Percentiles rank a stretch among this genome's conserved stretches.
These are phyloP conservation scores for Talinum fruticosum DNA, from an alignment of 148 eudicot genomes.

Conservation along the genomic window DNA sequence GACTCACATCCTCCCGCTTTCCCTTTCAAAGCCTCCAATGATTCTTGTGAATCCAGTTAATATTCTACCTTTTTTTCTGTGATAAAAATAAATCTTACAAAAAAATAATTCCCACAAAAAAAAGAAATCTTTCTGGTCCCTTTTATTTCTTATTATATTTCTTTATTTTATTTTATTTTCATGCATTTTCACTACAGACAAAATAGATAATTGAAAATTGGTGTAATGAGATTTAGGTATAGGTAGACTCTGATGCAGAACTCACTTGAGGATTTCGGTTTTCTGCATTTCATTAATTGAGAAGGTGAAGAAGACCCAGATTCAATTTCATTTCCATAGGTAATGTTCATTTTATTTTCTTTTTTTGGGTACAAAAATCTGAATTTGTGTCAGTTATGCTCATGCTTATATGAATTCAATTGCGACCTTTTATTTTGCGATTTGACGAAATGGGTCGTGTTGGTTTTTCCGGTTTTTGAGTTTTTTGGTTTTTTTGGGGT, in stretches of 20 bases:
- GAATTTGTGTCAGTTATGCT: background rate
- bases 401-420: conserved; percentile 2
- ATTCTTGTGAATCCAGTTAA: conserved; percentile 38
- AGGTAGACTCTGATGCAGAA: conserved; percentile 15
- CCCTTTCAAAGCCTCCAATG: conserved; percentile 24
- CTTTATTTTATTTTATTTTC: background rate
- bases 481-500: conserved; percentile 1
- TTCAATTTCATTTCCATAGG: conserved; percentile 14
- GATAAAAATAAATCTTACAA: background rate
- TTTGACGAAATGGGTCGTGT: background rate
- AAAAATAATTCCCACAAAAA: background rate
- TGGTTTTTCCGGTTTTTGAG: background rate
- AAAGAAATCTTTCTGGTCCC: conserved; percentile 19
- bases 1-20: conserved; percentile 15
- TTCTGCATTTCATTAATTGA: conserved; percentile 7
- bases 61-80: conserved; percentile 9
- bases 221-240: background rate
- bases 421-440: conserved; percentile 4
- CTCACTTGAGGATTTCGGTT: background rate
- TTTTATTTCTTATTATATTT: conserved; percentile 16
- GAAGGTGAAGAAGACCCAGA: background rate
- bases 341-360: background rate
- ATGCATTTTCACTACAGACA: conserved; percentile 10
- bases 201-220: background rate
- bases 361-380: background rate